Base-by-base conservation (phyloP, 176 grass and related monocot species). In the Phragmites australis region DNA sequence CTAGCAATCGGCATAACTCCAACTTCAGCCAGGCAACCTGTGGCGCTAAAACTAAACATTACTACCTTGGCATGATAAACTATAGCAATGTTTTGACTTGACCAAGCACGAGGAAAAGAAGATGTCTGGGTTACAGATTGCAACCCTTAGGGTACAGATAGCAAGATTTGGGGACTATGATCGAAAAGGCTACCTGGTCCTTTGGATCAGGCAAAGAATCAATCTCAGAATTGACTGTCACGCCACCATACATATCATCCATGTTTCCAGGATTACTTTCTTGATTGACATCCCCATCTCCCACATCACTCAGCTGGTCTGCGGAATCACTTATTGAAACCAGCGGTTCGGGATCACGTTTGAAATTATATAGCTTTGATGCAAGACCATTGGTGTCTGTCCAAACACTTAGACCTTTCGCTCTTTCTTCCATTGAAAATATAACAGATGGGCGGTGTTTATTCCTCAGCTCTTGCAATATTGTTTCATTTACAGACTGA, bases 381-480 rank as follows among this genome's bases (percentile, higher is more conserved):
- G 88, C 87, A 86, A 96, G 88, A 64, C 90, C 82, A 30, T 88
- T 87, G 29, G 88, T 88, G 39, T 91, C 89, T 15, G 46, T 92
- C 76, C 87, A 96, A 77, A 77, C 58, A 65, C 79, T 67, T 70
- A 88, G 56, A 72, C 97, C 97, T 88, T 88, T 96, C 2, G 77
- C 80, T 81, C 97, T 91, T 89, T 93, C 93, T 80, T 96, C 93
- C 87, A 93, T 96, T 74, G 90, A 83, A 76, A 82, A 82, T 59
- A 99, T 66, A 81, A 99, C 88, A 44, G 93, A 87, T 68, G 90
- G 93, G 27, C 97, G 85, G 69, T 99, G 97, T 74, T 87, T 99
- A 79, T 86, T 76, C 64, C 97, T 92, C 34, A 99, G 57, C n/a
- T 99, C 87, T 70, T 93, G 90, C 76, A 99, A 82, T 70, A 68